Evolutionary conservation across 2,329 filamentous ascomycete genomes (phyloP), one percentile per base, ranked within the genome.

Genomic region (Hortaea sp.): DNA sequence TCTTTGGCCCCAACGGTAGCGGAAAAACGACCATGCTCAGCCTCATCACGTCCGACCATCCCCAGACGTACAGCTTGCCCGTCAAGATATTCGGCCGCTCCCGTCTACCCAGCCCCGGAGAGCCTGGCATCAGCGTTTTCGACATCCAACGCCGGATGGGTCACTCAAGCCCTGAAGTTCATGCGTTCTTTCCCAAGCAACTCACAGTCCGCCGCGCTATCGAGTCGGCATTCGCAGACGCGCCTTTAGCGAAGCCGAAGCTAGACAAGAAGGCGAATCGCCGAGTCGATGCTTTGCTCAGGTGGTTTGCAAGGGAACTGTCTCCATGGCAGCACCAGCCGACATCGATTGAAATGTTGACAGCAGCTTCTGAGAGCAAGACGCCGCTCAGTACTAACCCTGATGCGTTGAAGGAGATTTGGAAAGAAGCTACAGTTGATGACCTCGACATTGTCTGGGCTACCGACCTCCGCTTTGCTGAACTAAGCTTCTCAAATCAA

Each of bases 11-110:
- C 30, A 97, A 98, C 57, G 92, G 77, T 27, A 95, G 88, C 0
- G 92, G 92, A 12, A 98, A 98, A 70, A 98, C 92, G 0, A 98
- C 92, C 0, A 76, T 98, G 35, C 77, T 97, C 29, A 92, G 88
- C 5, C 75, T 98, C 5, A 85, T 98, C 49, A 94, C 87, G 49
- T 97, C 90, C 1, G 92, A 98, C 60, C 92, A 98, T 58, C 92
- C 92, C 0, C 90, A 97, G 65, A 82, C 89, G 0, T 98, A 97
- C 64, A 87, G 86, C 0, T 78, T 89, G 27, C 89, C 90, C 0
- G 83, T 98, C 50, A 83, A 79, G 55, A 74, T 95, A 10, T 97
- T 98, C 62, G 88, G 88, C 1, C 80, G 81, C 20, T 84, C 83
- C 45, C 79, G 92, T 13, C 73, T 95, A 0, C 88, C 90, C 0